phyloP scores from a whole-genome alignment of 2,329 filamentous ascomycete genomes.

The Nemania diffusa region DNA sequence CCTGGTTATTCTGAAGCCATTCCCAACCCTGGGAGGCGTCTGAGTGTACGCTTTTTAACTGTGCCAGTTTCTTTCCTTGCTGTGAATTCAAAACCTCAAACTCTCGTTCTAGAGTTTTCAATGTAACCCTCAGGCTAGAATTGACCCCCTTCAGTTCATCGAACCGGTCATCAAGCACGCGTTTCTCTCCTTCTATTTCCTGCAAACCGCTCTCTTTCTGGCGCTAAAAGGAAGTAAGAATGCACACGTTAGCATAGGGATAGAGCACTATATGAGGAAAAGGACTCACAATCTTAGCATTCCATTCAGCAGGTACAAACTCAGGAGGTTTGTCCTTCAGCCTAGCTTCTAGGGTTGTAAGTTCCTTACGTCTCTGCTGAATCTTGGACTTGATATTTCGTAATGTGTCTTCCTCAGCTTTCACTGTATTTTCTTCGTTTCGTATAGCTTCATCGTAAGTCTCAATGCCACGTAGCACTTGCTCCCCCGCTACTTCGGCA shows the following conservation, averaged over 20 bases:
- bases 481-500: constrained; percentile 63
- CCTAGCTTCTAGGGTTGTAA: constrained; percentile 72
- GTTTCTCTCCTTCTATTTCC: constrained; percentile 59
- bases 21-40: constrained; percentile 79
- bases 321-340: constrained; percentile 70
- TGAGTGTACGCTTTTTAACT: constrained; percentile 67
- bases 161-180: constrained; percentile 50
- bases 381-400: constrained; percentile 32
- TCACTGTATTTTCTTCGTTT: constrained; percentile 55
- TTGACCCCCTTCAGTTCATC: constrained; percentile 57
- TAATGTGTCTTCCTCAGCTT: constrained; percentile 56
- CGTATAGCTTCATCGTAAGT: constrained; percentile 57
- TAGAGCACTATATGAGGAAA: background rate
- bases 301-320: constrained; percentile 77
- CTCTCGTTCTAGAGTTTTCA: constrained; percentile 56
- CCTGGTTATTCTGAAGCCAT: constrained; percentile 80
- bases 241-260: constrained; percentile 5
- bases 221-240: constrained; percentile 55
- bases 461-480: constrained; percentile 49
- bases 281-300: constrained; percentile 73
- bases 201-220: constrained; percentile 67
- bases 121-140: constrained; percentile 53
- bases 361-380: constrained; percentile 60
- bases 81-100: constrained; percentile 75
- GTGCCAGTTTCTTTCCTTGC: constrained; percentile 76